These are phyloP conservation scores for Blastomyces gilchristii DNA, from an alignment of 2,329 filamentous ascomycete species.

Conservation along the genomic window DNA sequence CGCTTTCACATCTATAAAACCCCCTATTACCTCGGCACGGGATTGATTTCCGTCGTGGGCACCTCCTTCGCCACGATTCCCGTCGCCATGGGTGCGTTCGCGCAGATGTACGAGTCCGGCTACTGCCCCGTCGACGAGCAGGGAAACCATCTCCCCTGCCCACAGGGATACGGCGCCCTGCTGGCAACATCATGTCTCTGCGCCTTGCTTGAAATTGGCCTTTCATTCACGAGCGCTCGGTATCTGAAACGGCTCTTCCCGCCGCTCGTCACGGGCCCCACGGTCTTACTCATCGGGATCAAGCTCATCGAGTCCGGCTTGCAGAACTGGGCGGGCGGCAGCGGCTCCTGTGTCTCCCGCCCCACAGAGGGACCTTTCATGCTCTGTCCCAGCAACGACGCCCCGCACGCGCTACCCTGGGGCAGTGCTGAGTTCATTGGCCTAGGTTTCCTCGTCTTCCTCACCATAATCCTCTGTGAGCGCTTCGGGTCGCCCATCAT, in stretches of 20 bases:
- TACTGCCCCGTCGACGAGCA: slow-evolving; percentile 49
- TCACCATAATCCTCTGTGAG: slow-evolving; percentile 58
- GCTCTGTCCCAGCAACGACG: slow-evolving; percentile 49
- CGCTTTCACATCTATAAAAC: slow-evolving; percentile 53
- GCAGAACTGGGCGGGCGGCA: slow-evolving; percentile 58
- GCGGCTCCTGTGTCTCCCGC: slow-evolving; percentile 37
- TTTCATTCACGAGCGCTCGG: slow-evolving; percentile 54
- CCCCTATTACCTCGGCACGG: slow-evolving; percentile 55
- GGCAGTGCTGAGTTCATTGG: slow-evolving; percentile 55
- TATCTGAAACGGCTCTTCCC: slow-evolving; percentile 55
- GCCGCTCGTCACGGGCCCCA: slow-evolving; percentile 57
- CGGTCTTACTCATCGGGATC: slow-evolving; percentile 57
- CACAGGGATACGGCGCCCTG: slow-evolving; percentile 56
- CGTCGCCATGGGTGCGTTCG: slow-evolving; percentile 51
- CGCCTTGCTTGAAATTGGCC: slow-evolving; percentile 48
- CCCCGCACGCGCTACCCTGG: slow-evolving; percentile 53
- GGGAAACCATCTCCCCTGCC: slow-evolving; percentile 52
- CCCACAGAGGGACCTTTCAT: slow-evolving; percentile 39
- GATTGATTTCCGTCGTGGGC: slow-evolving; percentile 57
- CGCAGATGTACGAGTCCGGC: slow-evolving; percentile 54
- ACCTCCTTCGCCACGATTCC: slow-evolving; percentile 59
- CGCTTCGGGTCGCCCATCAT: slow-evolving; percentile 61
- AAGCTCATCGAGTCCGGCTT: slow-evolving; percentile 54
- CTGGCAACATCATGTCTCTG: slow-evolving; percentile 46
- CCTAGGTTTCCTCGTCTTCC: slow-evolving; percentile 56